Evolutionary conservation across 768 basidiomycete species (phyloP).

Genomic region (Sistotremastrum niveocremeum): DNA sequence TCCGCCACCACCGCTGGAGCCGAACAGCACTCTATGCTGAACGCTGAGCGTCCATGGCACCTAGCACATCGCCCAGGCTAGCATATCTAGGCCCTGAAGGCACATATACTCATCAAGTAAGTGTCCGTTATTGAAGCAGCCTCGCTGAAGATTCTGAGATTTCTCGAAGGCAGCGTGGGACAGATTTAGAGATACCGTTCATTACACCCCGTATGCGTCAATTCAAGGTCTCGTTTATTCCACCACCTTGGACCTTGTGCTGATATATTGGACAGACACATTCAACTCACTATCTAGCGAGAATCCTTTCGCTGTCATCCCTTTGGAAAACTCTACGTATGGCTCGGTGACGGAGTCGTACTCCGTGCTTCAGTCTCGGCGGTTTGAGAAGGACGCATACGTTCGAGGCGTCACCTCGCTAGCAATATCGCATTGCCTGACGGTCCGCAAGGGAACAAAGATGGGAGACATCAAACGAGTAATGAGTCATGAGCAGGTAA

Average conservation of each 20-base stretch:
- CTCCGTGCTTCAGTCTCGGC: slow-evolving; percentile 37
- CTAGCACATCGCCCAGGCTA: slow-evolving; percentile 14
- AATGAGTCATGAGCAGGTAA: slow-evolving; percentile 72
- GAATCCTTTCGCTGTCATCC: slow-evolving; percentile 47
- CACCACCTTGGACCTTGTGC: background rate
- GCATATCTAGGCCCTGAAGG: slow-evolving; percentile 56
- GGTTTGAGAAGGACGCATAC: slow-evolving; percentile 29
- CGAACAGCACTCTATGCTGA: too few species aligned
- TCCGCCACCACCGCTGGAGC: too few species aligned
- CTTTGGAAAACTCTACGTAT: slow-evolving; percentile 69
- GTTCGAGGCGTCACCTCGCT: slow-evolving; percentile 48
- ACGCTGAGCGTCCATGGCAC: background rate
- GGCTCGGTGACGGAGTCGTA: slow-evolving; percentile 67
- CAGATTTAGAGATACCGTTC: slow-evolving; percentile 29
- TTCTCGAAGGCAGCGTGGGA: slow-evolving; percentile 30
- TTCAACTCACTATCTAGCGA: slow-evolving; percentile 35
- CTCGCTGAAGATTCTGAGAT: slow-evolving; percentile 11
- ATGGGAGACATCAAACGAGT: slow-evolving; percentile 41
- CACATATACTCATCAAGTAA: slow-evolving; percentile 57
- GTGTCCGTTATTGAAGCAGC: slow-evolving; percentile 1
- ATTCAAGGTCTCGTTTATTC: slow-evolving; percentile 22
- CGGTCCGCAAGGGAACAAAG: slow-evolving; percentile 45
- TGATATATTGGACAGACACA: slow-evolving; percentile 31
- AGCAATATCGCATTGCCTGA: slow-evolving; percentile 53
- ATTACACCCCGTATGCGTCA: slow-evolving; percentile 28